Base-by-base conservation (phyloP, 345 rosid species). In the Reutealis trisperma region DNA sequence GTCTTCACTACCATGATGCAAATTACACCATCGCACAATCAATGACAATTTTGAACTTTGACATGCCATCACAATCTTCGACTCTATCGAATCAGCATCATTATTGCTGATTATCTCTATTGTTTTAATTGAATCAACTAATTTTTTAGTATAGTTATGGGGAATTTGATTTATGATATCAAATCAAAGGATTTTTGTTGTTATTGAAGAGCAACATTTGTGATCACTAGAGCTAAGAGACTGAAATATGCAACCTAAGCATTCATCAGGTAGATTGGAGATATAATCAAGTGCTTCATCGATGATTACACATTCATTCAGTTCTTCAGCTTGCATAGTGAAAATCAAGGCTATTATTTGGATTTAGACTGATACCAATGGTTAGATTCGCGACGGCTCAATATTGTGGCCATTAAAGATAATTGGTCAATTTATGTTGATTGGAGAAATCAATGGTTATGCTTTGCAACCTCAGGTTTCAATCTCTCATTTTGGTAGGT, bases 181-280 rank as follows among this genome's bases (percentile, higher is more conserved):
- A 27, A 27, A 27, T 27, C 30, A 27, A 27, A 27, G 1, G 30
- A 27, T 27, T 27, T 27, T 27, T 27, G 30, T 27, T 27, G 30
- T n/a, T n/a, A 94, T 96, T 3, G 91, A 75, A 30, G 98, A 87
- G 78, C 92, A 91, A 18, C 70, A 67, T 66, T 94, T 89, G 75
- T 97, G 90, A 70, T 90, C 92, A 22, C 80, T 84, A 63, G 89
- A 71, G 67, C 84, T 79, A 15, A 94, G 88, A 15, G 81, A 91
- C 84, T 90, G 97, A 57, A 93, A 94, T 74, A 94, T 82, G 67
- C 80, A 81, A 65, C 94, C 98, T 71, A 94, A 72, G 78, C 97
- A 91, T 71, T 93, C 97, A 78, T 93, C 97, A 8, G 97, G 95
- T 72, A 92, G 81, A 78, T 68, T 82, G 41, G 90, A 90, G 27